Conservation (phyloP, 1,139 yeast genomes). For the Kluyveromyces marxianus region DNA sequence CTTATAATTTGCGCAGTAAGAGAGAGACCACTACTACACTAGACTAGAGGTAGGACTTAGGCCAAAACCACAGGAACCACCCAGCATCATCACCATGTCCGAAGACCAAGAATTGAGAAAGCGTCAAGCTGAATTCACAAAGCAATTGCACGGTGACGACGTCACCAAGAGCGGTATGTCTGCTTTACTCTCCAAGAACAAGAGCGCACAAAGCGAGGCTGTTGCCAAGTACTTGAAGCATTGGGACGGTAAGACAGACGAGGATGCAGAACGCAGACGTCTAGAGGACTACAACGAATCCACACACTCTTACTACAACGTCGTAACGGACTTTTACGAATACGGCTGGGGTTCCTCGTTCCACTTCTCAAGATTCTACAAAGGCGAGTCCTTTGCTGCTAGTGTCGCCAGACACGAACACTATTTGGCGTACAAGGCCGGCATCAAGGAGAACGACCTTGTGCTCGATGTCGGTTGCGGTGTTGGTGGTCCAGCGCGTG, state of each 20-base stretch:
- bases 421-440: slow-evolving; percentile 82
- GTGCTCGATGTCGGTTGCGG: slow-evolving; percentile 99
- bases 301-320: slow-evolving; percentile 92
- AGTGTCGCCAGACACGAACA: slow-evolving; percentile 98
- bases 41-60: background rate
- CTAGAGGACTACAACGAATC: slow-evolving; percentile 78
- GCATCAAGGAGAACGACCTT: slow-evolving; percentile 66
- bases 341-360: slow-evolving; percentile 99
- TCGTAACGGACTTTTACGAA: slow-evolving; percentile 94
- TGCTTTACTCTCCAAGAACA: slow-evolving; percentile 72
- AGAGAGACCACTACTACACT: no score
- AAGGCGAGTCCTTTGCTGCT: slow-evolving; percentile 89
- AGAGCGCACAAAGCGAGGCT: slow-evolving; percentile 75
- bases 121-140: slow-evolving; percentile 54
- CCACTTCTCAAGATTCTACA: slow-evolving; percentile 92
- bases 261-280: slow-evolving; percentile 66
- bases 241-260: slow-evolving; percentile 87
- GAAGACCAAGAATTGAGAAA: slow-evolving; percentile 31
- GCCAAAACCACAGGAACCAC: background rate
- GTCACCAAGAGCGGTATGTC: slow-evolving; percentile 61
- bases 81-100: background rate
- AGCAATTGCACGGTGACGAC: slow-evolving; percentile 76
- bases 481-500: slow-evolving; percentile 99
- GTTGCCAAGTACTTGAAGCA: slow-evolving; percentile 88
- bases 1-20: no score